Conservation (phyloP, 495 filamentous ascomycete genomes). For the Thermothielavioides terrestris region DNA sequence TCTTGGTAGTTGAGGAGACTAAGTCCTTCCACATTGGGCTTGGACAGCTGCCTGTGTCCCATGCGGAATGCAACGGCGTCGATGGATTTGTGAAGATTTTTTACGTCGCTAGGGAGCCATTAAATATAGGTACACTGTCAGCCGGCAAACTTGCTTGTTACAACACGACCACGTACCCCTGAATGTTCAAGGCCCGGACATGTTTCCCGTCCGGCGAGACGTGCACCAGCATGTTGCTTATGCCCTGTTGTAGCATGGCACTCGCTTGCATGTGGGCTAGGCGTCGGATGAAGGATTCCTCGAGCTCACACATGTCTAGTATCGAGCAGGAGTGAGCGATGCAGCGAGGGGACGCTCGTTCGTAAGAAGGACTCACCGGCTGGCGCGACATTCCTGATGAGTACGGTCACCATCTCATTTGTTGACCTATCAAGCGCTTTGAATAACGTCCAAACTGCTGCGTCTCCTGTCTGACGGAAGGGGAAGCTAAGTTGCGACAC, state of each 20-base stretch:
- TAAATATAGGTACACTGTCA: neutral
- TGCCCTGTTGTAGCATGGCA: neutral
- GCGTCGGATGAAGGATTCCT: neutral
- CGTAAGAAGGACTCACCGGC: neutral
- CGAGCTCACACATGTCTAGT: neutral
- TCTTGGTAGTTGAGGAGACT: constrained; percentile 1
- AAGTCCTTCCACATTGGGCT: neutral
- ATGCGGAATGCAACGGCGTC: neutral
- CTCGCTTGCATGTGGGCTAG: neutral
- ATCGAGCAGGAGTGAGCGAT: too few species aligned
- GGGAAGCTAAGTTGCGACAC: constrained; percentile 6
- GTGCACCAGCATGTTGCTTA: constrained; percentile 9
- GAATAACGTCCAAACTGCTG: constrained; percentile 1
- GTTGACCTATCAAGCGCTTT: constrained; percentile 7
- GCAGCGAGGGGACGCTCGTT: too few species aligned
- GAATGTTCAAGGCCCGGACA: constrained; percentile 5
- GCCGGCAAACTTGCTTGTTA: neutral
- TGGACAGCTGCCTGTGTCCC: neutral
- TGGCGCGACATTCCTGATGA: neutral
- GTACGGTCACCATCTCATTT: neutral
- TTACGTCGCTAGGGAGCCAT: neutral
- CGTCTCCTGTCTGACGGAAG: neutral
- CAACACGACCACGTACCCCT: neutral
- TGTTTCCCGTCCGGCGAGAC: neutral
- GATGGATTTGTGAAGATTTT: neutral